Conservation (phyloP, 257 asterid genomes). For the Nicotiana obtusifolia region DNA sequence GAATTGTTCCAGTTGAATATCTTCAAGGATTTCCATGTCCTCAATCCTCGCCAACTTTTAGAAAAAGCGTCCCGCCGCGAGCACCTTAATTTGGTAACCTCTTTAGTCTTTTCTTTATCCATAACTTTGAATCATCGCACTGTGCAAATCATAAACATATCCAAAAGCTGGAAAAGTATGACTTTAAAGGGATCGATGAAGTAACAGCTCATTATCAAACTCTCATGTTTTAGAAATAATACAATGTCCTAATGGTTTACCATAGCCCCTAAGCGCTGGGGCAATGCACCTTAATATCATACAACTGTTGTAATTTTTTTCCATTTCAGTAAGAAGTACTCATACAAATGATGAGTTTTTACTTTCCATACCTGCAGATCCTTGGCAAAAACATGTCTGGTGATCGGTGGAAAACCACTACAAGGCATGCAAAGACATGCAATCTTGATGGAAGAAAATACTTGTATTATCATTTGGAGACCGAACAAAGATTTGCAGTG, state of each 20-base stretch:
- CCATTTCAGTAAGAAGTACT: background rate
- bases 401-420: conserved; percentile 22
- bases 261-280: background rate
- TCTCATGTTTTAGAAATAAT: background rate
- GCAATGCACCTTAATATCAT: background rate
- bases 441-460: conserved; percentile 10
- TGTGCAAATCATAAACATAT: too few relatives aligned
- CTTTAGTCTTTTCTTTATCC: too few relatives aligned
- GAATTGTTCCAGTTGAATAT: too few relatives aligned
- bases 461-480: background rate
- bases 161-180: too few relatives aligned
- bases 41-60: too few relatives aligned
- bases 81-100: too few relatives aligned
- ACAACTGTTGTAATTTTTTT: background rate
- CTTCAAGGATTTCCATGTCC: too few relatives aligned
- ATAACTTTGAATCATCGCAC: too few relatives aligned
- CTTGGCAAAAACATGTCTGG: conserved; percentile 1
- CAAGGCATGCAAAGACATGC: conserved; percentile 41
- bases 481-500: background rate
- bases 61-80: too few relatives aligned
- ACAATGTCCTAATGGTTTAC: background rate
- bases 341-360: background rate
- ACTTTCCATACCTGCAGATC: conserved; percentile 27
- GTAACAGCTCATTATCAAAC: background rate
- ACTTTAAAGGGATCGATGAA: too few relatives aligned